Percentiles rank a stretch among this genome's conserved stretches.
phyloP scores from a whole-genome alignment of 1,139 yeast species.

The Wickerhamomyces sp. region DNA sequence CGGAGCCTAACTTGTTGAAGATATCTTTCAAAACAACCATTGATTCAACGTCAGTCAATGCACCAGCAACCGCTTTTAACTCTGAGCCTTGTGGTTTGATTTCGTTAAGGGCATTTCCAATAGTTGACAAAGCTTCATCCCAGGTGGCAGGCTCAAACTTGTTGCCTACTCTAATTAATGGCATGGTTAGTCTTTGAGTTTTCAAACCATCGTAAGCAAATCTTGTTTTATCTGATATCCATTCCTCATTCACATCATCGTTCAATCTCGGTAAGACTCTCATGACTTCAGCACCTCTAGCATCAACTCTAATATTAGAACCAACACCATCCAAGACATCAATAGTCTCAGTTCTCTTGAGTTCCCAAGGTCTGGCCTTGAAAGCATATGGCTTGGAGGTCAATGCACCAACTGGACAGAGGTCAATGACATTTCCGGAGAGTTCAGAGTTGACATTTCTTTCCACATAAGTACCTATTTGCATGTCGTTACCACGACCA shows the following conservation, averaged over 20 bases:
- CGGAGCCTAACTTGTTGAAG: constrained; percentile 73
- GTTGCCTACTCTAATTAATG: constrained; percentile 70
- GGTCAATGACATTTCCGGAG: constrained; percentile 83
- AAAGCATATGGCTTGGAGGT: constrained; percentile 89
- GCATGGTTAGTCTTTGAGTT: constrained; percentile 82
- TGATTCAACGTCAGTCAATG: constrained; percentile 78
- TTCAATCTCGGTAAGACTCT: constrained; percentile 82
- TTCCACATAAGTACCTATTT: constrained; percentile 86
- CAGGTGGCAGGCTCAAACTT: constrained; percentile 74
- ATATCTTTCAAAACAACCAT: constrained; percentile 80
- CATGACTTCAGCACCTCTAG: constrained; percentile 87
- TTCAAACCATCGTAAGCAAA: constrained; percentile 84
- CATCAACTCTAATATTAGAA: constrained; percentile 77
- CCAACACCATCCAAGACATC: constrained; percentile 87
- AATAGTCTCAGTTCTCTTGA: constrained; percentile 82
- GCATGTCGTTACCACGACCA: constrained; percentile 91
- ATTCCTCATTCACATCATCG: constrained; percentile 86
- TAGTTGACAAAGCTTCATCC: constrained; percentile 78
- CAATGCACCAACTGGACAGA: constrained; percentile 92
- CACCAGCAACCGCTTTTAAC: constrained; percentile 79
- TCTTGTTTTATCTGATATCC: constrained; percentile 87
- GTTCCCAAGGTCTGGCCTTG: constrained; percentile 92
- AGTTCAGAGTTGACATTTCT: constrained; percentile 81
- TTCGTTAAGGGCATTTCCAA: constrained; percentile 59
- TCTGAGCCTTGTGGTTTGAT: constrained; percentile 65